A percentile compares a stretch with the other conserved stretches of the same genome.
Conservation (phyloP, 2,329 filamentous ascomycete species). For the Monosporascus sp. region DNA sequence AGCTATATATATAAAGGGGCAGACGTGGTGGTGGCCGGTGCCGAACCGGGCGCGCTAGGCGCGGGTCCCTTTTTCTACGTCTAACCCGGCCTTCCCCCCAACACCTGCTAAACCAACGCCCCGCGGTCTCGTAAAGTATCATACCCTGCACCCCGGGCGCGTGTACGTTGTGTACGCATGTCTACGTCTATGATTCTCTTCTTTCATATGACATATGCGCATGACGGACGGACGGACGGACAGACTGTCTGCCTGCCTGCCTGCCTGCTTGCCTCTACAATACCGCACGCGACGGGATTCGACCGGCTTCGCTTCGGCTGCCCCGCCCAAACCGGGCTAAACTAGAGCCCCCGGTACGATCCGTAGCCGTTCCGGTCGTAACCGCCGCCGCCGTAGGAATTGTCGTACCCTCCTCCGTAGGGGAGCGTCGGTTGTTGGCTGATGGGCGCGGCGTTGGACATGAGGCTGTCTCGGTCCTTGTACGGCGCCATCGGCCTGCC, state of each 20-base stretch:
- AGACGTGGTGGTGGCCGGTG: too few relatives aligned
- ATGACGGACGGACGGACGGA: slow-evolving; percentile 1
- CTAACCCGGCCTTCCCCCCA: too few relatives aligned
- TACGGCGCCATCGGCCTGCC: slow-evolving; percentile 21
- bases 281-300: too few relatives aligned
- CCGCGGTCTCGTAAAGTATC: too few relatives aligned
- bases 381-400: slow-evolving; percentile 9
- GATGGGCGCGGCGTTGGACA: slow-evolving; percentile 36
- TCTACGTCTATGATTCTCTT: not conserved
- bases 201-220: too few relatives aligned
- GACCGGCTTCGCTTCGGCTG: too few relatives aligned
- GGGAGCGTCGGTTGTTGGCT: slow-evolving; percentile 31
- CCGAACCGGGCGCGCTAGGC: too few relatives aligned
- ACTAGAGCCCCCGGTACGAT: not conserved
- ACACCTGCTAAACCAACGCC: too few relatives aligned
- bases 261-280: too few relatives aligned
- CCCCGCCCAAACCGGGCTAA: not conserved
- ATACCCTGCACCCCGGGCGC: too few relatives aligned
- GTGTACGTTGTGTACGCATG: slow-evolving; percentile 2
- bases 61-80: too few relatives aligned
- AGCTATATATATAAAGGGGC: too few relatives aligned
- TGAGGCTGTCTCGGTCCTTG: slow-evolving; percentile 33
- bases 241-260: not conserved
- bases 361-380: not conserved
- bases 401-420: slow-evolving; percentile 16